Evolutionary conservation across 306 rosid genomes (phyloP), one percentile per base, ranked within the genome.

Genomic region (Sechiopsis laciniata): DNA sequence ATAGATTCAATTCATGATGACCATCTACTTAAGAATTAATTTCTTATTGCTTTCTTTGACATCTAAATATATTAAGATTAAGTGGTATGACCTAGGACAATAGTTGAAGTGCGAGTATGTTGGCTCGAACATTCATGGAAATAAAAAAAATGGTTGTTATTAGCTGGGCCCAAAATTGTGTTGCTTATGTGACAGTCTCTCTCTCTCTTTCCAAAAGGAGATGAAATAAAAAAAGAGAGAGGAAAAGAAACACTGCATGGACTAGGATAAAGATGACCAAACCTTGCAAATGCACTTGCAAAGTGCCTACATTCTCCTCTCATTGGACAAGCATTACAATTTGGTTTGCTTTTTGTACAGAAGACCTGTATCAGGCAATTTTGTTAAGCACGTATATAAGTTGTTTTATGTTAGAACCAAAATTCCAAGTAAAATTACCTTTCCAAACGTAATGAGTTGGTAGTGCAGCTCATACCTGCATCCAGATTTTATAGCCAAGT

Each of bases 271-370:
- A 57, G 66, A 40, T 51, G 64, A 14, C 72, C 80, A 71, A 76
- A 95, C 99, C 97, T 95, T 68, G 99, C 96, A 85, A 91, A 95
- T 64, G 99, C 99, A 67, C 99, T 95, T 2, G 99, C 99, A 71
- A 95, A 95, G 82, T 95, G 99, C 78, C 99, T 86, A 75, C 99
- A 95, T 77, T 95, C 99, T 83, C 89, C 97, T 81, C 97, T 88
- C 97, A 95, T 87, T 59, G 99, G 99, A 83, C 99, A 95, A 62
- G 99, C 90, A 81, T 95, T 95, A 76, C 99, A 95, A 82, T 95
- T 95, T 35, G 99, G 99, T 81, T 87, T 95, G 87, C 83, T 89
- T 91, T 95, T 95, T 19, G 97, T 89, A 78, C 99, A 95, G 73
- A 95, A 95, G 76, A 95, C 99, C 99, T 95, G 90, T 84, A 74